phyloP scores from a whole-genome alignment of 176 grass and related monocot species.

The Leersia perrieri region DNA sequence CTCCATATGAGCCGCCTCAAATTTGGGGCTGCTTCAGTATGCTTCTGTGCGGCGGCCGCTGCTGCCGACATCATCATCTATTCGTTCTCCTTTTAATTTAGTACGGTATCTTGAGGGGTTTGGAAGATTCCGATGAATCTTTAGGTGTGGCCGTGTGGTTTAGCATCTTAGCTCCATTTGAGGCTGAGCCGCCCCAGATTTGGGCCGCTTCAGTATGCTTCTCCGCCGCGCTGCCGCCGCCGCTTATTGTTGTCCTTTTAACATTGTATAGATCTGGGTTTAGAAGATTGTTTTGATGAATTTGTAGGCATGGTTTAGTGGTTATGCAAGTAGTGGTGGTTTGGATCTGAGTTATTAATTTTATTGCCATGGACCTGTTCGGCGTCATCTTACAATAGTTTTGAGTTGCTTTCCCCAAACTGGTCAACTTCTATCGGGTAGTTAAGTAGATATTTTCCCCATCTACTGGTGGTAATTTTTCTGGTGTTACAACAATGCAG shows the following conservation, averaged over 20 bases:
- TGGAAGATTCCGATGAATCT: neutral
- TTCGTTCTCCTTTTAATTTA: neutral
- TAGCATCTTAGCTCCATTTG: neutral
- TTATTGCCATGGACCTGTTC: neutral
- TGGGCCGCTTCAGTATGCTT: neutral
- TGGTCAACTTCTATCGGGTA: conserved; percentile 4
- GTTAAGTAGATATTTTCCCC: conserved; percentile 28
- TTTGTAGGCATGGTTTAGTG: neutral
- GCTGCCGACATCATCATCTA: no score
- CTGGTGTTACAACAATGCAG: conserved; percentile 26
- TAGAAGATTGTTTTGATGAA: neutral
- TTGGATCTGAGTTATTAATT: neutral
- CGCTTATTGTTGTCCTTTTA: neutral
- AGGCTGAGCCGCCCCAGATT: neutral
- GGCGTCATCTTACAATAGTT: neutral
- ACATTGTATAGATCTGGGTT: neutral
- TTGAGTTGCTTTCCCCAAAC: neutral
- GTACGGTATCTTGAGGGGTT: neutral
- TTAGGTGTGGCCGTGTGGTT: neutral
- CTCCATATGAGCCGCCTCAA: neutral
- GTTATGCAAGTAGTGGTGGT: neutral
- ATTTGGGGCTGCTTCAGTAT: neutral
- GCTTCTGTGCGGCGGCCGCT: neutral
- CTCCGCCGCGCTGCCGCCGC: neutral
- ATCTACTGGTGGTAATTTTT: neutral